Evolutionary conservation across 352 stramenopile genomes (phyloP).

Genomic region (Phytophthora macrochlamydospora): DNA sequence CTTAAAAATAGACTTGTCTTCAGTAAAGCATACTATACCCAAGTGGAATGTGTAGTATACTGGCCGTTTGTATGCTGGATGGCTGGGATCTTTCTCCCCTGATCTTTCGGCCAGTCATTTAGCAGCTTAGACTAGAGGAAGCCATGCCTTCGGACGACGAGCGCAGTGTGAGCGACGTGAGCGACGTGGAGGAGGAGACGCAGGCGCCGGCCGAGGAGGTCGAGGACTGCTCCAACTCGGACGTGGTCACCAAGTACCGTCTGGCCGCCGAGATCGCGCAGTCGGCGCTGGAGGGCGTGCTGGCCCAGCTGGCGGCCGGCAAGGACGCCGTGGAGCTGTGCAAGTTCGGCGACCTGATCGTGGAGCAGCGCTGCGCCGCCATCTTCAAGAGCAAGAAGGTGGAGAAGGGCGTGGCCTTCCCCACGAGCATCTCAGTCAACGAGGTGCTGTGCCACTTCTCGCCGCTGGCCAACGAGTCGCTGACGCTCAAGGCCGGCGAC

Average conservation of each 20-base stretch:
- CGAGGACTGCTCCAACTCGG: constrained; percentile 89
- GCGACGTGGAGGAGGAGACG: constrained; percentile 75
- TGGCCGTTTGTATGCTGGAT: background rate
- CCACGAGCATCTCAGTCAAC: constrained; percentile 99
- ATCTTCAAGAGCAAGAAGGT: constrained; percentile 98
- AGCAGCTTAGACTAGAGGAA: constrained; percentile 1
- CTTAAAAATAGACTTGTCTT: background rate
- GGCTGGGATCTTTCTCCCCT: background rate
- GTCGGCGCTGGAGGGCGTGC: constrained; percentile 94
- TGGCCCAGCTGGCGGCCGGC: constrained; percentile 93
- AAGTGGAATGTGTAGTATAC: too few relatives aligned
- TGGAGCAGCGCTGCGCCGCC: constrained; percentile 82
- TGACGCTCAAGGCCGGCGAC: constrained; percentile 77
- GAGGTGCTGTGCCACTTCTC: constrained; percentile 99
- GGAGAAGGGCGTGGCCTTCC: constrained; percentile 99
- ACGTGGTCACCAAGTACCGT: constrained; percentile 98
- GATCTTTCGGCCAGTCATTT: constrained; percentile 11
- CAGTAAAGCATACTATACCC: too few relatives aligned
- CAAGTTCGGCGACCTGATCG: constrained; percentile 90
- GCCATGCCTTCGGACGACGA: constrained; percentile 53
- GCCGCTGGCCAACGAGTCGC: constrained; percentile 91
- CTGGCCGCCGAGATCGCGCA: constrained; percentile 99
- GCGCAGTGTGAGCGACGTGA: constrained; percentile 60
- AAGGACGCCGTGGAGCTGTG: constrained; percentile 97
- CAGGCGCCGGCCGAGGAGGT: constrained; percentile 64